These are phyloP conservation scores for Cutaneotrichosporon sp. DNA, from an alignment of 1,284 basidiomycete genomes.

Conservation along the genomic window DNA sequence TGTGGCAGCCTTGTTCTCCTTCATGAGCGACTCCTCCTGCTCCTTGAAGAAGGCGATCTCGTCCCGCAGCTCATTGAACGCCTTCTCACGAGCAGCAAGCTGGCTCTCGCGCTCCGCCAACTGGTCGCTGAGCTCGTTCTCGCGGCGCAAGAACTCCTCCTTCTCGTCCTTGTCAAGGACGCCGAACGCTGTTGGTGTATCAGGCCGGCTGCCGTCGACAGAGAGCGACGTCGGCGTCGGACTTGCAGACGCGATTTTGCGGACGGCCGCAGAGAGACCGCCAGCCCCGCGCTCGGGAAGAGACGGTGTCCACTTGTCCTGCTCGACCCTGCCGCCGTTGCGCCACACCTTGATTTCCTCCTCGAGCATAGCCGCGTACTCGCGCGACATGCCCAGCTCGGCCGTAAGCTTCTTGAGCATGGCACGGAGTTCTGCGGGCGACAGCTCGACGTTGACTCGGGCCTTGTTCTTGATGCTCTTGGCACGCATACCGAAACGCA, in stretches of 20 bases:
- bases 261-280: slow-evolving; percentile 33
- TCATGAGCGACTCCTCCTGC: slow-evolving; percentile 59
- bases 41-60: slow-evolving; percentile 85
- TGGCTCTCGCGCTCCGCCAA: slow-evolving; percentile 86
- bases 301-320: slow-evolving; percentile 70
- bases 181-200: slow-evolving; percentile 49
- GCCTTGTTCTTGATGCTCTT: slow-evolving; percentile 99
- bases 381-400: slow-evolving; percentile 75
- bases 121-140: slow-evolving; percentile 94
- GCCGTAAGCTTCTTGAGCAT: slow-evolving; percentile 85
- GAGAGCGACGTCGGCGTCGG: slow-evolving; percentile 62
- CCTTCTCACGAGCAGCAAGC: slow-evolving; percentile 58
- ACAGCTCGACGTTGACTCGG: slow-evolving; percentile 95
- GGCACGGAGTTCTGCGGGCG: slow-evolving; percentile 90
- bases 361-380: slow-evolving; percentile 84
- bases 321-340: slow-evolving; percentile 77
- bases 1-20: slow-evolving; percentile 83
- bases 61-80: slow-evolving; percentile 74
- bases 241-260: slow-evolving; percentile 34
- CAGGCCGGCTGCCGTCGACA: slow-evolving; percentile 56
- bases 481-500: slow-evolving; percentile 97
- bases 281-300: slow-evolving; percentile 46
- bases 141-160: slow-evolving; percentile 91
- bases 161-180: slow-evolving; percentile 92
- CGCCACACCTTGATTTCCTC: slow-evolving; percentile 90